Percentiles rank a stretch among this genome's conserved stretches.
phyloP scores from a whole-genome alignment of 2,329 filamentous ascomycete species.

The Alternaria incomplexa region DNA sequence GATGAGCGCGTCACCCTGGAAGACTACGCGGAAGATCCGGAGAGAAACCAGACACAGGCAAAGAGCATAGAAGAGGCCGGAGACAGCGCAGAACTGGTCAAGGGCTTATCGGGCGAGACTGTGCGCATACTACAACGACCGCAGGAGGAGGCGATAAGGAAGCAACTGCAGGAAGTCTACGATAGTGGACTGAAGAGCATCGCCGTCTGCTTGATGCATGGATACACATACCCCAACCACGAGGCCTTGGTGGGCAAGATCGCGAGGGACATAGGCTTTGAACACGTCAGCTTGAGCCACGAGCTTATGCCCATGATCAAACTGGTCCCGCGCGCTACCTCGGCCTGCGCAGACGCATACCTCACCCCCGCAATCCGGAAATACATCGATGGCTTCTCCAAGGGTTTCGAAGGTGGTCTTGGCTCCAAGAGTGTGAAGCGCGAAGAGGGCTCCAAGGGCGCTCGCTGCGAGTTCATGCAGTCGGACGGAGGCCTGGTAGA shows the following conservation, averaged over 20 bases:
- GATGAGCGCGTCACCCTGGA: slow-evolving; percentile 90
- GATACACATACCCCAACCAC: slow-evolving; percentile 88
- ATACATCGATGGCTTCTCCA: slow-evolving; percentile 78
- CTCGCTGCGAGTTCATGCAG: slow-evolving; percentile 95
- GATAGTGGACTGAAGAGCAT: slow-evolving; percentile 78
- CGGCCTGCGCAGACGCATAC: slow-evolving; percentile 80
- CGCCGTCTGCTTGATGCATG: slow-evolving; percentile 90
- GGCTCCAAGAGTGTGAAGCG: slow-evolving; percentile 76
- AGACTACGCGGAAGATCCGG: slow-evolving; percentile 88
- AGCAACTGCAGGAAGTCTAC: slow-evolving; percentile 70
- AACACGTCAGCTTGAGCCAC: slow-evolving; percentile 80
- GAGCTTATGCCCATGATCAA: slow-evolving; percentile 91
- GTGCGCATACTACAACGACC: slow-evolving; percentile 73
- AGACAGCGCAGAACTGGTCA: slow-evolving; percentile 64
- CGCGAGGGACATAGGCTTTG: slow-evolving; percentile 80
- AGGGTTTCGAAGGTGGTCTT: slow-evolving; percentile 80
- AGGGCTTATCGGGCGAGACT: slow-evolving; percentile 75
- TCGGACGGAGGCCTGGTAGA: slow-evolving; percentile 76
- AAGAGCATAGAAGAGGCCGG: slow-evolving; percentile 57
- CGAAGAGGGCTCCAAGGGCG: slow-evolving; percentile 68
- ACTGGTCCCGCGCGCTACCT: slow-evolving; percentile 75
- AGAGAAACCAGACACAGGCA: slow-evolving; percentile 64
- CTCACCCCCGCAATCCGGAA: slow-evolving; percentile 79
- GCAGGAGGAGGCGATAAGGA: slow-evolving; percentile 61
- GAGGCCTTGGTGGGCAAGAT: slow-evolving; percentile 78